A percentile compares a stretch with the other conserved stretches of the same genome.
Conservation (phyloP, 2,329 filamentous ascomycete species). For the Pseudogymnoascus sp. region DNA sequence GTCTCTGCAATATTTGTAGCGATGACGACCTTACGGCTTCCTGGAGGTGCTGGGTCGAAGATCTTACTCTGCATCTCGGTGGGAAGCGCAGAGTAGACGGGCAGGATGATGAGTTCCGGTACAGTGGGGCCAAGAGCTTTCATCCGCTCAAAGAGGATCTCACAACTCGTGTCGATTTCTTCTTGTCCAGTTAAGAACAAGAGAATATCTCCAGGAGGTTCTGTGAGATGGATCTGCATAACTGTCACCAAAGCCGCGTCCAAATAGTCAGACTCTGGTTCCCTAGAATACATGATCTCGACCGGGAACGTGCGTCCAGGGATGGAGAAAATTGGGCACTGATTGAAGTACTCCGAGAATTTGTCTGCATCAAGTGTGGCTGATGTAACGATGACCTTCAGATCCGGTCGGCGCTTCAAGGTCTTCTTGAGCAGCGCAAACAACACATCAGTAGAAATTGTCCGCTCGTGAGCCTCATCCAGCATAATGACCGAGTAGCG, state of each 20-base stretch:
- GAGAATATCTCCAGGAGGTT: conserved; percentile 89
- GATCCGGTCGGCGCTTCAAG: conserved; percentile 71
- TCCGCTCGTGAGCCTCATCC: conserved; percentile 96
- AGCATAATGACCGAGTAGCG: conserved; percentile 96
- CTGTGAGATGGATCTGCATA: conserved; percentile 95
- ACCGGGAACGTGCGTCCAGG: conserved; percentile 93
- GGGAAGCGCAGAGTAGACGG: conserved; percentile 91
- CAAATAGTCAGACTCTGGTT: conserved; percentile 92
- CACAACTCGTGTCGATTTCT: conserved; percentile 92
- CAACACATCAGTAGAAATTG: conserved; percentile 89
- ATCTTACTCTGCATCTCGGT: conserved; percentile 91
- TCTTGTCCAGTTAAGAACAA: conserved; percentile 95
- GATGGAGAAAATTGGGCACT: conserved; percentile 93
- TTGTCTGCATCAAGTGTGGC: conserved; percentile 96
- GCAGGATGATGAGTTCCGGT: conserved; percentile 84
- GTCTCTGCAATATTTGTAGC: conserved; percentile 98
- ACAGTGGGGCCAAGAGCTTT: conserved; percentile 86
- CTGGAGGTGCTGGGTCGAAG: conserved; percentile 84
- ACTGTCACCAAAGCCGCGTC: conserved; percentile 92
- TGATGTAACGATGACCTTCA: conserved; percentile 94
- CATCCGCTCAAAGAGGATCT: conserved; percentile 92
- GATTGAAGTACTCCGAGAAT: conserved; percentile 92
- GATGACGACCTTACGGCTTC: conserved; percentile 87
- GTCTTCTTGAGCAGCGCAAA: conserved; percentile 95
- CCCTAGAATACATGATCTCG: conserved; percentile 88